Base-by-base conservation (phyloP, 75 land plant species). In the Pinus albicaulis region DNA sequence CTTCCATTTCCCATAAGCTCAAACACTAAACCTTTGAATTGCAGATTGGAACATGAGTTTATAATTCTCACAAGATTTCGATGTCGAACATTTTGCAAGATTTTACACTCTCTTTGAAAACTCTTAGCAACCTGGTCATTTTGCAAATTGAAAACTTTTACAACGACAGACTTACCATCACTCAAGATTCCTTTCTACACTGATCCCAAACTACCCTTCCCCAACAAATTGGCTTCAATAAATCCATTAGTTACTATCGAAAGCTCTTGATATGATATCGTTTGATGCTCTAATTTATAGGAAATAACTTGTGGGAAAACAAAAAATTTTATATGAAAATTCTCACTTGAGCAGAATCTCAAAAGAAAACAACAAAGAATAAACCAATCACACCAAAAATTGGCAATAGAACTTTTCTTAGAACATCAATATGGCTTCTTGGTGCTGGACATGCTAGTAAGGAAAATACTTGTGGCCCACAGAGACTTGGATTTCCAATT, bases 1-100 rank as follows among this genome's bases (percentile, higher is more conserved):
- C 69, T 78, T 26, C 85, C 87, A 36, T 79, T 82, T 1, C 79
- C 61, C 82, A 86, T 81, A 82, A 71, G 80, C 38, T 86, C 74
- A 17, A 83, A 56, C 15, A 86, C 82, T 17, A 86, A 72, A 36
- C 79, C 88, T 57, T 80, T 86, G 73, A 79, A 17, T 2, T 82
- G 85, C n/a, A n/a, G 0, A 2, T 79, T 74, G 59, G 76, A 74
- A 62, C 88, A 86, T 12, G 57, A 73, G 36, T 77, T 75, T 44
- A 82, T 58, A 2, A 86, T 36, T 56, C 66, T 83, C 53, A 83
- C 80, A 13, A 86, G 72, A 48, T 76, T 82, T 20, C 74, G 24
- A 36, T 86, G 88, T 10, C 77, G 69, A 7, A 77, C 34, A 13
- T 77, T 75, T 7, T 76, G 57, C 63, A 82, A 38, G 36, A 36